Evolutionary conservation across 129 eudicot genomes (phyloP).

Genomic region (Flaveria ramosissima): DNA sequence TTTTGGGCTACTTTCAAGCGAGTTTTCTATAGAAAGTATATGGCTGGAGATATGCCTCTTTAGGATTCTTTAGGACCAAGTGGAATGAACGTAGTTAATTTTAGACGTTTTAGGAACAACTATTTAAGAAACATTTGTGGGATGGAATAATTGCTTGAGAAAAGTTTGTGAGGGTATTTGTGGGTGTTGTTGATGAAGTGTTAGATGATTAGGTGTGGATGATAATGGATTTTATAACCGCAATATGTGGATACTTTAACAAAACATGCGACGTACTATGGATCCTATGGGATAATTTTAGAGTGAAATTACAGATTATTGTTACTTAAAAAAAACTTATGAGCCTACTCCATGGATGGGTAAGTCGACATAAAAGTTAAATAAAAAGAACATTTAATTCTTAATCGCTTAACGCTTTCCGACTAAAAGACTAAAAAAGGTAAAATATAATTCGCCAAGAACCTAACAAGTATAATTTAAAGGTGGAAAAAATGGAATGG

Average conservation of each 20-base stretch:
- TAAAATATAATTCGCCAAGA: conserved; percentile 16
- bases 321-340: neutral
- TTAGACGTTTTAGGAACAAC: neutral
- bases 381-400: neutral
- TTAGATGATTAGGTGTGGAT: no score
- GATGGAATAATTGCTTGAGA: no score
- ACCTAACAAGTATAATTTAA: conserved; percentile 15
- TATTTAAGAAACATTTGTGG: no score
- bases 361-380: neutral
- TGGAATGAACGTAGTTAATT: conserved; percentile 10
- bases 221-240: no score
- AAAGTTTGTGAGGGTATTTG: no score
- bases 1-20: no score
- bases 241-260: no score
- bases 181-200: no score
- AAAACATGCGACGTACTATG: no score
- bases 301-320: no score
- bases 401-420: neutral
- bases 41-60: neutral
- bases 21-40: no score
- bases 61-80: conserved; percentile 29
- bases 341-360: neutral
- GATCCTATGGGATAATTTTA: no score
- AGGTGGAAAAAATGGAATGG: conserved; percentile 26
- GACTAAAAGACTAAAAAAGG: conserved; percentile 4